A percentile compares a stretch with the other conserved stretches of the same genome.
phyloP scores from a whole-genome alignment of 768 basidiomycete species.

The Rhodotorula graminis region DNA sequence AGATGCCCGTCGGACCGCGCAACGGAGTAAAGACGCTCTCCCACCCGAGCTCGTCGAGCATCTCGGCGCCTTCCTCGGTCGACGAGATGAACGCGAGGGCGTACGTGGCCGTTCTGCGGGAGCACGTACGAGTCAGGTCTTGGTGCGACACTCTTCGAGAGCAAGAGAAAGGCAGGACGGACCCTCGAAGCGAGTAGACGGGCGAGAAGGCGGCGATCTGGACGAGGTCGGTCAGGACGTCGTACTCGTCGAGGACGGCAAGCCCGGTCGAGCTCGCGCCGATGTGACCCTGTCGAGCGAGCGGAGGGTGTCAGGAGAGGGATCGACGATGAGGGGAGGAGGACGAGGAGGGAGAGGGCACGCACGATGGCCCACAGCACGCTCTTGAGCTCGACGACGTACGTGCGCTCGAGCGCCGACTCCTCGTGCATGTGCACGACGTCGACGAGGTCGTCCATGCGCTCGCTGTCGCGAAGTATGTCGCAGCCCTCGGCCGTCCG shows the following conservation, averaged over 20 bases:
- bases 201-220: conserved; percentile 85
- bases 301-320: background rate
- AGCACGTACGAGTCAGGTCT: background rate
- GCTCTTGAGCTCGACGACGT: conserved; percentile 86
- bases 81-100: conserved; percentile 88
- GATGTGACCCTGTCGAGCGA: conserved; percentile 56
- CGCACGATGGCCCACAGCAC: conserved; percentile 90
- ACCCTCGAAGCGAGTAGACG: conserved; percentile 91
- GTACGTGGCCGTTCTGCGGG: conserved; percentile 82
- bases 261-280: conserved; percentile 59
- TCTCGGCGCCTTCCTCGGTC: conserved; percentile 84
- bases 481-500: conserved; percentile 94
- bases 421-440: conserved; percentile 71
- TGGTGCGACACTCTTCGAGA: background rate
- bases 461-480: conserved; percentile 79
- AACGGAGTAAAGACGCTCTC: conserved; percentile 81
- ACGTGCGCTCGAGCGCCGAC: conserved; percentile 69
- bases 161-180: conserved; percentile 41
- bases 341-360: background rate
- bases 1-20: conserved; percentile 81
- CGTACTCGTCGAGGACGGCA: conserved; percentile 92
- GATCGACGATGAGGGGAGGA: too few relatives aligned
- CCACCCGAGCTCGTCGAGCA: conserved; percentile 89
- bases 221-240: conserved; percentile 80
- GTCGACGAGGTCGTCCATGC: conserved; percentile 83